Evolutionary conservation across 192 early-diverging fungal genomes (phyloP).

Genomic region (Ambispora gerdemannii): DNA sequence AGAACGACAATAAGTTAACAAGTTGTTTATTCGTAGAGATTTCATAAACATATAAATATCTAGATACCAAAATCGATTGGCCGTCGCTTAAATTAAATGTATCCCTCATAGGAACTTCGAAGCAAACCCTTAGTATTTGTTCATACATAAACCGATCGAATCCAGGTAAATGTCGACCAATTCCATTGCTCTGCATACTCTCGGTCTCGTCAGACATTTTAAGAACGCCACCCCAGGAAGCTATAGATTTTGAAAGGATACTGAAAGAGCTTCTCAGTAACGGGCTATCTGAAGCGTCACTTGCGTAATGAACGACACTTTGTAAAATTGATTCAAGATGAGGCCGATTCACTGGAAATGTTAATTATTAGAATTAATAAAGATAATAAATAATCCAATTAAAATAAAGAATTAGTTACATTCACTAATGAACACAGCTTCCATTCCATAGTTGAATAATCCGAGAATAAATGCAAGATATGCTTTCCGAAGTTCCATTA

Average conservation of each 20-base stretch:
- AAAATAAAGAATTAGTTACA: slow-evolving; percentile 46
- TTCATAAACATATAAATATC: slow-evolving; percentile 41
- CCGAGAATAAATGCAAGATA: slow-evolving; percentile 77
- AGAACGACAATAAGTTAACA: neutral
- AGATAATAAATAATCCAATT: slow-evolving; percentile 31
- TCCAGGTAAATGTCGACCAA: slow-evolving; percentile 47
- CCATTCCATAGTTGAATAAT: slow-evolving; percentile 78
- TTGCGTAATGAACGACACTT: slow-evolving; percentile 63
- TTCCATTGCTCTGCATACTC: neutral
- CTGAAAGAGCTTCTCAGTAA: slow-evolving; percentile 67
- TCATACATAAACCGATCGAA: slow-evolving; percentile 77
- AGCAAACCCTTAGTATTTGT: slow-evolving; percentile 68
- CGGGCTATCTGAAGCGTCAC: slow-evolving; percentile 58
- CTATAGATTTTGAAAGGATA: slow-evolving; percentile 64
- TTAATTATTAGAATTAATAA: slow-evolving; percentile 33
- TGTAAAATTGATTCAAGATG: slow-evolving; percentile 62
- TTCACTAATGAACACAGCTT: slow-evolving; percentile 69
- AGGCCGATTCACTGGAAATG: slow-evolving; percentile 52
- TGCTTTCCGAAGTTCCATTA: slow-evolving; percentile 74
- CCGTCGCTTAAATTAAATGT: slow-evolving; percentile 75
- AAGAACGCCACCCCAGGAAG: slow-evolving; percentile 53
- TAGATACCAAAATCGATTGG: slow-evolving; percentile 63
- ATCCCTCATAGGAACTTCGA: slow-evolving; percentile 74
- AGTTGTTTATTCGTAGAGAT: slow-evolving; percentile 24
- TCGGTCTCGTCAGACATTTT: slow-evolving; percentile 6